A percentile compares a stretch with the other conserved stretches of the same genome.
Evolutionary conservation across 768 basidiomycete species (phyloP).

Genomic region (Termitomyces sp.): DNA sequence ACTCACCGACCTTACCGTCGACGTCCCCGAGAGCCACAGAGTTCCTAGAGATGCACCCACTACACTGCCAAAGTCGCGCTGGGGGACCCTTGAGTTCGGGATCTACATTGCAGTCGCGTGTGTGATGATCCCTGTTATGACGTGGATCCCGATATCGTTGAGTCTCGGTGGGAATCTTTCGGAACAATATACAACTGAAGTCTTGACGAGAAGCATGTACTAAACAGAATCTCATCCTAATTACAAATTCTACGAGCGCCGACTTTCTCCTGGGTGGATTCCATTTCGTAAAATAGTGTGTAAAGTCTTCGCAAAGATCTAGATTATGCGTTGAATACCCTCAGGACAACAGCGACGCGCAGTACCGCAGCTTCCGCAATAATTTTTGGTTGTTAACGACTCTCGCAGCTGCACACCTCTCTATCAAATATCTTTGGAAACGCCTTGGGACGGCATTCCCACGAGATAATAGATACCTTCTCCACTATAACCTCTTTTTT

Average conservation of each 20-base stretch:
- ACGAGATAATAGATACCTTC: conserved; percentile 27
- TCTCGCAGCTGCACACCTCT: conserved; percentile 47
- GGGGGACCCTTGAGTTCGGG: conserved; percentile 79
- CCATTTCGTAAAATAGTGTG: conserved; percentile 74
- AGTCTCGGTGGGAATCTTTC: conserved; percentile 61
- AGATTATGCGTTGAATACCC: conserved; percentile 4
- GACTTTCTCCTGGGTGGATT: conserved; percentile 76
- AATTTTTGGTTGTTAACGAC: conserved; percentile 63
- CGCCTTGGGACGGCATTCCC: conserved; percentile 19
- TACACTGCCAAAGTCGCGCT: conserved; percentile 33
- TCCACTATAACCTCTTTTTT: conserved; percentile 58
- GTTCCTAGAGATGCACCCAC: conserved; percentile 29
- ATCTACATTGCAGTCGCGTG: conserved; percentile 62
- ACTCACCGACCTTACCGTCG: conserved; percentile 45
- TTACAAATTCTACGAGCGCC: conserved; percentile 51
- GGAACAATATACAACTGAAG: neutral
- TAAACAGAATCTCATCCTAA: conserved; percentile 68
- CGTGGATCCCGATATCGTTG: conserved; percentile 66
- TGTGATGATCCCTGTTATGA: conserved; percentile 67
- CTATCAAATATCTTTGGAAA: conserved; percentile 47
- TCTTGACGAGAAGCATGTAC: neutral
- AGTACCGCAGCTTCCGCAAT: conserved; percentile 84
- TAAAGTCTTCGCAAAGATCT: conserved; percentile 1
- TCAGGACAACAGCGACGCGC: conserved; percentile 90
- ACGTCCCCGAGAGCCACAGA: conserved; percentile 40